Percentiles rank a stretch among this genome's conserved stretches.
phyloP scores from a whole-genome alignment of 495 filamentous ascomycete genomes.

The Aspergillus ostianus region DNA sequence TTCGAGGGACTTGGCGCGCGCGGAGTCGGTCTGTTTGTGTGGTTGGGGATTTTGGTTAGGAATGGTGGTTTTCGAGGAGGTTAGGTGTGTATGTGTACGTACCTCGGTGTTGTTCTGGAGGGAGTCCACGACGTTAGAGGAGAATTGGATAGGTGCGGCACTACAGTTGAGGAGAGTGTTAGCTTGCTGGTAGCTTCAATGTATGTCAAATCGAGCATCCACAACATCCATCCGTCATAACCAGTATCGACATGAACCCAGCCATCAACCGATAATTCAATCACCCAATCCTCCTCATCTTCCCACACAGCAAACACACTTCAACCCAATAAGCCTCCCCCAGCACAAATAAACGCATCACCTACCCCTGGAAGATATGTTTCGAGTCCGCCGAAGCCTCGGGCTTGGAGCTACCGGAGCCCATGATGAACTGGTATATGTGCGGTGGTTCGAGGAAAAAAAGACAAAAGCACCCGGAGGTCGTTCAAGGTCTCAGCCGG shows the following conservation, averaged over 20 bases:
- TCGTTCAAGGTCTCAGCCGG: background rate
- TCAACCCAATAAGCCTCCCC: background rate
- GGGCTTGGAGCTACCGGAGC: slow-evolving; percentile 53
- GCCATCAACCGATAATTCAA: background rate
- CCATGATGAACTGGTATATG: slow-evolving; percentile 34
- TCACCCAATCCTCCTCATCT: background rate
- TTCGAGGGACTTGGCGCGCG: slow-evolving; percentile 78
- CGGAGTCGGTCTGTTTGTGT: slow-evolving; percentile 69
- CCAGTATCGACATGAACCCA: background rate
- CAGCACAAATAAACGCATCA: background rate
- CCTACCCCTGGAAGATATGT: slow-evolving; percentile 54
- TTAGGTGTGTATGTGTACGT: slow-evolving; percentile 23
- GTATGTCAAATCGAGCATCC: background rate
- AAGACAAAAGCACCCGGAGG: background rate
- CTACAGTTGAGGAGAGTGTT: slow-evolving; percentile 43
- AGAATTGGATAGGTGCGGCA: slow-evolving; percentile 81
- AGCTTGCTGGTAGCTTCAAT: background rate
- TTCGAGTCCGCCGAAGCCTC: slow-evolving; percentile 46
- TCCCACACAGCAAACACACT: background rate
- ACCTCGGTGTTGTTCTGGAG: slow-evolving; percentile 87
- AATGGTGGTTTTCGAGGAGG: slow-evolving; percentile 7
- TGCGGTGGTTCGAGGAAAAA: background rate
- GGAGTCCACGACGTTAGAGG: slow-evolving; percentile 74
- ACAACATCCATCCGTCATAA: background rate
- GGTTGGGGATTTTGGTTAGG: slow-evolving; percentile 9